Base-by-base conservation (phyloP, 306 rosid genomes). In the Cajanus cajan region DNA sequence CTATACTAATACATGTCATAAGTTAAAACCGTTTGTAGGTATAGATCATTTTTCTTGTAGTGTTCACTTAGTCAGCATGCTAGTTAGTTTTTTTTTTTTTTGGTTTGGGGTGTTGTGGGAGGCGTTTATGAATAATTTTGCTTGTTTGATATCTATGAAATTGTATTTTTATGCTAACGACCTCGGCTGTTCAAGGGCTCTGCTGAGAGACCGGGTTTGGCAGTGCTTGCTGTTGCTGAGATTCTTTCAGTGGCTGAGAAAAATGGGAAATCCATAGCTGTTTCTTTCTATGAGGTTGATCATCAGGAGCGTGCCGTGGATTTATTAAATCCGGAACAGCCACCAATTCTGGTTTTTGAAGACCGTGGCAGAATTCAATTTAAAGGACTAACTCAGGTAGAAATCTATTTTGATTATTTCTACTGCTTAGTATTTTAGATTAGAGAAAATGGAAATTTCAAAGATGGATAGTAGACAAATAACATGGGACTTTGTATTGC, bases 241-340 rank as follows among this genome's bases (percentile, higher is more conserved):
- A 68, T 90, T 70, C 93, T 91, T 43, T 80, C 86, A 14, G n/a
- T 83, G 82, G 87, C 93, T 2, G 85, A 90, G 82, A 77, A 81
- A 80, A 81, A 80, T 48, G 86, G 88, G 41, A 87, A 83, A 57
- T 83, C 82, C 18, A 70, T 95, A 45, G 59, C 85, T 36, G 69
- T 95, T 51, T 95, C 98, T 40, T 81, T 84, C 71, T 95, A 90
- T 77, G 98, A 91, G 73, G 94, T 92, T 76, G 87, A 90, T 82
- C 87, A 89, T 73, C 90, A 86, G 71, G 98, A 92, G 12, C 92
- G 84, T 73, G 92, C 93, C 55, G 74, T 81, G 79, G 98, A 95
- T 80, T 78, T 92, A 57, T 57, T 92, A 87, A 93, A 87, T 71
- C 79, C 86, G 40, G 89, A 86, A 54, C 91, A 82, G 34, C 58